phyloP scores from a whole-genome alignment of 306 rosid species.

The Medicago truncatula region MtrunA17r5.0-ANR NC_053043.1:48323001-48323500 shows the following conservation, averaged over 20 bases:
- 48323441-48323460: background rate
- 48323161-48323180: background rate
- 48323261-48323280: background rate
- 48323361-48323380: background rate
- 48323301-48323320: background rate
- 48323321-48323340: background rate
- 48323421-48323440: background rate
- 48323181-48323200: background rate
- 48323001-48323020: background rate
- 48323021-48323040: background rate
- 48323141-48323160: no score
- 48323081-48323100: background rate
- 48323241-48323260: background rate
- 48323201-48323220: background rate
- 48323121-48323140: constrained; percentile 4
- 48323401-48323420: background rate
- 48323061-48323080: background rate
- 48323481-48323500: background rate
- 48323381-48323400: constrained; percentile 5
- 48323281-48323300: background rate
- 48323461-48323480: no score
- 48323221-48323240: background rate
- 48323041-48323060: background rate
- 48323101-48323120: constrained; percentile 9
- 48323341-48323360: background rate